A percentile compares a stretch with the other conserved stretches of the same genome.
These are phyloP conservation scores for Dothiorella sarmentorum DNA, from an alignment of 2,329 filamentous ascomycete species.

Conservation along the genomic window DNA sequence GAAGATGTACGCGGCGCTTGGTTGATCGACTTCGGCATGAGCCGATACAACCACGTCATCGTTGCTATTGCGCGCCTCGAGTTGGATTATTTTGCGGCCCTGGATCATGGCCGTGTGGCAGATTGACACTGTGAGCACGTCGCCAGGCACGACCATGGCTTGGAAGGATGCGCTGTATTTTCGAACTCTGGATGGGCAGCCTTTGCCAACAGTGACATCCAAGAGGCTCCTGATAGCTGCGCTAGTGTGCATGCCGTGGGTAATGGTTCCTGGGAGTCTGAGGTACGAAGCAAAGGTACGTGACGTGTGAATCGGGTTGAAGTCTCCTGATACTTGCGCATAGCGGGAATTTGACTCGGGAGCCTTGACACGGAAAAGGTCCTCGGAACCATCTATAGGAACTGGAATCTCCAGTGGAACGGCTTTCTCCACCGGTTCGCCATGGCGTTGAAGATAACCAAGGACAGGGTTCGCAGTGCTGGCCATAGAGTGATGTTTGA, in stretches of 20 bases:
- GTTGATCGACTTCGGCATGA: slow-evolving; percentile 32
- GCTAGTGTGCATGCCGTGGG: slow-evolving; percentile 42
- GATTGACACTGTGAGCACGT: slow-evolving; percentile 32
- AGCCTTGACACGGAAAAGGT: slow-evolving; percentile 19
- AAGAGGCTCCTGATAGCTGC: slow-evolving; percentile 32
- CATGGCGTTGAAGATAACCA: slow-evolving; percentile 26
- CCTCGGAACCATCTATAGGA: slow-evolving; percentile 20
- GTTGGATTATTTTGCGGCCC: slow-evolving; percentile 32
- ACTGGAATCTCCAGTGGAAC: slow-evolving; percentile 20
- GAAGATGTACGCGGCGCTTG: slow-evolving; percentile 39
- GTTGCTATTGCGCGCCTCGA: slow-evolving; percentile 32
- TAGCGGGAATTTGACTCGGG: slow-evolving; percentile 25
- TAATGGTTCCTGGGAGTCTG: slow-evolving; percentile 39
- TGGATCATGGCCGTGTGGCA: slow-evolving; percentile 36
- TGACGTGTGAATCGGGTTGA: slow-evolving; percentile 43
- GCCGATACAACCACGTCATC: slow-evolving; percentile 33
- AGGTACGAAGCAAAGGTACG: slow-evolving; percentile 35
- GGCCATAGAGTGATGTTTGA: background rate
- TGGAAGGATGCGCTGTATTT: slow-evolving; percentile 33
- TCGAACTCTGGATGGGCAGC: slow-evolving; percentile 24
- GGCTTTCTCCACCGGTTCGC: slow-evolving; percentile 18
- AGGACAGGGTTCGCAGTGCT: slow-evolving; percentile 26
- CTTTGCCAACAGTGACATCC: slow-evolving; percentile 25
- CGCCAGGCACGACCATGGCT: slow-evolving; percentile 38
- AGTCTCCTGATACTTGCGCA: slow-evolving; percentile 36